phyloP scores from a whole-genome alignment of 352 stramenopile genomes.

The Globisporangium solare region DNA sequence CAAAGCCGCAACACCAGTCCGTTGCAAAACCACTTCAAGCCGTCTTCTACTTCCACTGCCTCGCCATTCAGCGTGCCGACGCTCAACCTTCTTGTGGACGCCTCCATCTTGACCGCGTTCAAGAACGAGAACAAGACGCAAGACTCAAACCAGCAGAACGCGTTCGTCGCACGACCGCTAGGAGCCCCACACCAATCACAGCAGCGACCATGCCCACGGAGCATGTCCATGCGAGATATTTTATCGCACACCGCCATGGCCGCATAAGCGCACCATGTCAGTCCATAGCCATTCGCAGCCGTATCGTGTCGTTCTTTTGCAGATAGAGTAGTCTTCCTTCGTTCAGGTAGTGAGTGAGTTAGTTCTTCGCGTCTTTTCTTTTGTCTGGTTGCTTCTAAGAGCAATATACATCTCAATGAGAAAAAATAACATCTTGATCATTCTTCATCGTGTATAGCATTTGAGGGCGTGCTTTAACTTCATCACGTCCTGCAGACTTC shows the following conservation, averaged over 20 bases:
- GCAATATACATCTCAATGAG: slow-evolving; percentile 4
- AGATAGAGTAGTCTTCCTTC: slow-evolving; percentile 9
- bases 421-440: background rate
- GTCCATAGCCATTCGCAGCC: slow-evolving; percentile 2
- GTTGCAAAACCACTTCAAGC: slow-evolving; percentile 3
- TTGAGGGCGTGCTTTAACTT: background rate
- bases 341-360: slow-evolving; percentile 1
- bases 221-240: slow-evolving; percentile 79
- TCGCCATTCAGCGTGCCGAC: slow-evolving; percentile 31
- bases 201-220: slow-evolving; percentile 15
- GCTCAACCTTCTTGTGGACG: slow-evolving; percentile 67
- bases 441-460: slow-evolving; percentile 9
- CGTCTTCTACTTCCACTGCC: background rate
- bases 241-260: slow-evolving; percentile 33
- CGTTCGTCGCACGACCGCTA: slow-evolving; percentile 9
- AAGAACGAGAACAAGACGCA: slow-evolving; percentile 31
- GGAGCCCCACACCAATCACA: slow-evolving; percentile 8
- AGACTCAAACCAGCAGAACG: slow-evolving; percentile 11
- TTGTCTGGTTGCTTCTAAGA: background rate
- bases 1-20: slow-evolving; percentile 1
- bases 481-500: background rate
- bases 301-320: slow-evolving; percentile 8
- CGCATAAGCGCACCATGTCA: slow-evolving; percentile 11
- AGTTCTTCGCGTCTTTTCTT: slow-evolving; percentile 1
- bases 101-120: slow-evolving; percentile 63